Conservation (phyloP, 257 asterid genomes). For the Galeopsis tetrahit region DNA sequence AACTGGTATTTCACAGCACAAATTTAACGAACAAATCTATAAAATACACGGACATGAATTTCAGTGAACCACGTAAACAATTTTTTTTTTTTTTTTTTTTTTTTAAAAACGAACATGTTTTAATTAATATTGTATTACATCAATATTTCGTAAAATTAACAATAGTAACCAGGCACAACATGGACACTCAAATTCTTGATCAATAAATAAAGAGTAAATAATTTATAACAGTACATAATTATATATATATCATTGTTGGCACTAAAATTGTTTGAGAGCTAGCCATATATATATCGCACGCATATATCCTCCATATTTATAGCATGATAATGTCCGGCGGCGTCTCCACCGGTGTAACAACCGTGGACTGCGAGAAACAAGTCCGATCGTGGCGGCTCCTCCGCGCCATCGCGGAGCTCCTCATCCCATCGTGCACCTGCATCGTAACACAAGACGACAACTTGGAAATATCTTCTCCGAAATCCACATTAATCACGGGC, state of each 20-base stretch:
- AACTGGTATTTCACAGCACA: too few species aligned
- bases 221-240: too few species aligned
- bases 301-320: neutral
- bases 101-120: too few species aligned
- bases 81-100: too few species aligned
- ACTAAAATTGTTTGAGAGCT: neutral
- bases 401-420: slow-evolving; percentile 55
- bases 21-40: too few species aligned
- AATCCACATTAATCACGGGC: slow-evolving; percentile 44
- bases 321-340: slow-evolving; percentile 24
- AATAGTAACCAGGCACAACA: too few species aligned
- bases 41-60: too few species aligned
- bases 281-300: too few species aligned
- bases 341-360: slow-evolving; percentile 38
- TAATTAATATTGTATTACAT: too few species aligned
- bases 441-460: slow-evolving; percentile 34
- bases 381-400: slow-evolving; percentile 76
- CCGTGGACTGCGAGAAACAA: slow-evolving; percentile 71
- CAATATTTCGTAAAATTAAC: too few species aligned
- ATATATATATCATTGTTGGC: neutral
- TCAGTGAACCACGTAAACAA: too few species aligned
- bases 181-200: too few species aligned
- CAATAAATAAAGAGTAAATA: neutral
- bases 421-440: slow-evolving; percentile 66
- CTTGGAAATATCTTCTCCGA: neutral